These are phyloP conservation scores for Phytopythium litorale DNA, from an alignment of 352 stramenopile species.

Conservation along the genomic window DNA sequence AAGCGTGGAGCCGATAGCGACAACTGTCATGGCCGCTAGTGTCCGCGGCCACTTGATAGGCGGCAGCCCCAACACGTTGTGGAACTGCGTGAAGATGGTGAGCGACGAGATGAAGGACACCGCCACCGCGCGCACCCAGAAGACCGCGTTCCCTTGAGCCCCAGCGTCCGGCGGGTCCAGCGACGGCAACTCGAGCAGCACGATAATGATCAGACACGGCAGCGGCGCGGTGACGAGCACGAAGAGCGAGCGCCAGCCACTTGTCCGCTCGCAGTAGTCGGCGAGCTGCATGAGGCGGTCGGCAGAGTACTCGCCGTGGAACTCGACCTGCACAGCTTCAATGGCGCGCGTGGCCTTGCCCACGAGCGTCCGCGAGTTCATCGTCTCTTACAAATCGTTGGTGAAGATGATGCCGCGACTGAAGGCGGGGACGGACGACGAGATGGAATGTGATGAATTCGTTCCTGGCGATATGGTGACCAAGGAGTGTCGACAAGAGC, in stretches of 20 bases:
- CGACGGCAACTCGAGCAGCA: slow-evolving; percentile 8
- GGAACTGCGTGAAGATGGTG: neutral
- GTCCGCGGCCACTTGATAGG: neutral
- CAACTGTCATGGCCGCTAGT: neutral
- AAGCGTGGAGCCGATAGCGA: neutral
- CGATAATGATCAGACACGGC: slow-evolving; percentile 7
- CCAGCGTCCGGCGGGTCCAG: slow-evolving; percentile 10
- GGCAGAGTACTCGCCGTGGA: slow-evolving; percentile 14
- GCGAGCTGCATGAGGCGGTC: slow-evolving; percentile 7
- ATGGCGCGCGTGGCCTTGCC: neutral
- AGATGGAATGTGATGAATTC: neutral
- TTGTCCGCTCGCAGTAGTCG: slow-evolving; percentile 6
- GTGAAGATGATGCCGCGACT: neutral
- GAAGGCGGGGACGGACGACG: neutral
- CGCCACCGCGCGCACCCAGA: slow-evolving; percentile 5
- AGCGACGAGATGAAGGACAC: slow-evolving; percentile 7
- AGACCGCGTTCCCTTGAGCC: slow-evolving; percentile 2
- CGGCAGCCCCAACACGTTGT: slow-evolving; percentile 10
- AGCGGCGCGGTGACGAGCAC: slow-evolving; percentile 9
- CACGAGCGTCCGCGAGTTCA: neutral
- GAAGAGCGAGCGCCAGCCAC: neutral
- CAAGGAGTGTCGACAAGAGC: too few species aligned
- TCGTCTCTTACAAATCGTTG: neutral
- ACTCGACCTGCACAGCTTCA: slow-evolving; percentile 14
- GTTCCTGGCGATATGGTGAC: too few species aligned